Conservation (phyloP, 2,329 filamentous ascomycete species). For the Aspergillus amoenus region DNA sequence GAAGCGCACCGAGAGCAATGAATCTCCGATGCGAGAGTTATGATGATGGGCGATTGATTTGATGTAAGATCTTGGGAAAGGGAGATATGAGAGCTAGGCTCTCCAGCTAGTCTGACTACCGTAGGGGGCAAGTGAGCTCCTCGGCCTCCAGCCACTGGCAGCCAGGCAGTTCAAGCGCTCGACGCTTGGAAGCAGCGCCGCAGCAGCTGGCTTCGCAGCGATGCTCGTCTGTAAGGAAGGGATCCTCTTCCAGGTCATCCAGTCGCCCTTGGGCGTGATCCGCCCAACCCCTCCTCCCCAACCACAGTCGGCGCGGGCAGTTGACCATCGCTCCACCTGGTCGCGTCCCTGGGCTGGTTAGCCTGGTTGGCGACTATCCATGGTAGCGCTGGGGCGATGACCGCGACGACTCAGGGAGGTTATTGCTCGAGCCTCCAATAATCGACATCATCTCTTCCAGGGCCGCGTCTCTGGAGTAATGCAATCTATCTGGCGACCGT, state of each 20-base stretch:
- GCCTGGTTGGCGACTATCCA: background rate
- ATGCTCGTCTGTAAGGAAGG: background rate
- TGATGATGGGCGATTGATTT: background rate
- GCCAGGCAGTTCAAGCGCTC: no score
- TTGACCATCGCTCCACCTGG: conserved; percentile 11
- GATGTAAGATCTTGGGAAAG: background rate
- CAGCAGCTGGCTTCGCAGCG: background rate
- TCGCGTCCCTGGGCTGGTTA: conserved; percentile 8
- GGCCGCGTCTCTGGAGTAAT: background rate
- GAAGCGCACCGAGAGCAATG: background rate
- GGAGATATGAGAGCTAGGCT: no score
- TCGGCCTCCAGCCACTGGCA: no score
- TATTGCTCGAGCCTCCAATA: background rate
- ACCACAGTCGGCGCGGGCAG: conserved; percentile 3
- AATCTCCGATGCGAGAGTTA: background rate
- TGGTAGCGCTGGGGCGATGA: conserved; percentile 11
- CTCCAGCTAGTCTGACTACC: no score
- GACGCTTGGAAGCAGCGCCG: no score
- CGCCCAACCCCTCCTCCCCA: conserved; percentile 4
- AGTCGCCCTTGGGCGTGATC: background rate
- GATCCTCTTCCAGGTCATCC: background rate
- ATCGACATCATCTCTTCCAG: background rate
- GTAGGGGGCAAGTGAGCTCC: no score
- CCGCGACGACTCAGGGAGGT: background rate
- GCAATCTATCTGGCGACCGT: background rate